Percentiles rank a stretch among this genome's conserved stretches.
Conservation (phyloP, 257 asterid genomes). For the Nicotiana benthamiana region DNA sequence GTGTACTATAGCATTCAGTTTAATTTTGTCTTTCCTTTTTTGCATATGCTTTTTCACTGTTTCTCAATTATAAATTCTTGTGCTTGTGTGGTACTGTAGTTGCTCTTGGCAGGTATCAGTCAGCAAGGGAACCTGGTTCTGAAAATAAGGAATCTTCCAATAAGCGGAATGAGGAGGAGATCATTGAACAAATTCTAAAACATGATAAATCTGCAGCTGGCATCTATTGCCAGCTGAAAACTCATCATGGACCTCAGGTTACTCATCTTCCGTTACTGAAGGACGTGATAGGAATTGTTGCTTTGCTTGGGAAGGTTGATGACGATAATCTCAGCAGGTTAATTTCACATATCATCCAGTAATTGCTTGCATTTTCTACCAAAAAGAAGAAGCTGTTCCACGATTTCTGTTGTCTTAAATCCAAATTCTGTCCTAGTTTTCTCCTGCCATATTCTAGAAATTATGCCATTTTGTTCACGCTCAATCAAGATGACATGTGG, state of each 20-base stretch:
- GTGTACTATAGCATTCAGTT: not conserved
- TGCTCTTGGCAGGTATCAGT: constrained; percentile 46
- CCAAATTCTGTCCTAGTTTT: not conserved
- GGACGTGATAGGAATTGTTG: constrained; percentile 71
- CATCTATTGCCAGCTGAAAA: constrained; percentile 34
- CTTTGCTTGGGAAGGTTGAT: constrained; percentile 60
- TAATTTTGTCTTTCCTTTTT: not conserved
- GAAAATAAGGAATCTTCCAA: constrained; percentile 24
- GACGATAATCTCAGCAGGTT: constrained; percentile 75
- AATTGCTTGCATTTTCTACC: constrained; percentile 8
- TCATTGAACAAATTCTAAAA: constrained; percentile 33
- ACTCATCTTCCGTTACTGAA: constrained; percentile 34
- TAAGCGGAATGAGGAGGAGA: constrained; percentile 36
- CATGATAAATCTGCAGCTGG: constrained; percentile 62
- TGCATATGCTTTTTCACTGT: not conserved
- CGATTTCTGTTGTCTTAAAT: not conserved
- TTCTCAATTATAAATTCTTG: not conserved
- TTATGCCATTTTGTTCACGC: not conserved
- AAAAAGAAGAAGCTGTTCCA: not conserved
- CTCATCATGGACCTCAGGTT: constrained; percentile 33
- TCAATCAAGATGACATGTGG: not conserved
- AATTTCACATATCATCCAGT: constrained; percentile 15
- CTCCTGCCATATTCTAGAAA: not conserved
- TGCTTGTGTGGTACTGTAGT: constrained; percentile 27
- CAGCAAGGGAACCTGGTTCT: constrained; percentile 16